Evolutionary conservation across 805 yeast genomes (phyloP), one percentile per base, ranked within the genome.

Genomic region (Tetrapisispora namnaoensis): DNA sequence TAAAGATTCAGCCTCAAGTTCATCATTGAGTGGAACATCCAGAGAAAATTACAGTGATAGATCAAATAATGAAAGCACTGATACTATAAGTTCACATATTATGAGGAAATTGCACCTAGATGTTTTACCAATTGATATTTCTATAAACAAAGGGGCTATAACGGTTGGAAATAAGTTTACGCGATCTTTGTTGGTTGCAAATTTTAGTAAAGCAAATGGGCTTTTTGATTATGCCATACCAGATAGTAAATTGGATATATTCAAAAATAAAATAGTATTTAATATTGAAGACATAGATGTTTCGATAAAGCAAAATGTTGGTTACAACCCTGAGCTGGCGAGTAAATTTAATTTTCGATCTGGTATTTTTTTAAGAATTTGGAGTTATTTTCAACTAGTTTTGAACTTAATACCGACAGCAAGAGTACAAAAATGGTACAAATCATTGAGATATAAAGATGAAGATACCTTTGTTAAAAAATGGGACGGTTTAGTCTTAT

Each of bases 401-500:
- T n/a, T 42, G 11, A 42, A 42, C 20, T 22, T 42, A 21, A 30
- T 42, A 6, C 44, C 44, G 4, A 42, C 44, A 4, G 36, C 28
- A 10, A 42, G n/a, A 18, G 6, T 42, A 7, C 14, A 35, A 16
- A 43, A 17, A 4, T 43, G 37, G 43, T 44, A 16, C 24, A 50
- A 18, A 42, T 44, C 27, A 21, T 35, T n/a, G 37, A 39, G 21
- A 43, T 50, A 17, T 34, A 13, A 42, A 3, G 49, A 54, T n/a
- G 43, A 51, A 8, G 52, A 56, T 13, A 51, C 48, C 2, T 63
- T 57, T 40, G 44, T 52, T 7, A 60, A 64, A 27, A 70, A 70
- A 49, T 91, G 98, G 98, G 75, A 70, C 52, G 98, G 98, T 1
- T 66, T 91, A 24, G 70, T 78, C 14, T 74, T 93, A 36, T 91